phyloP scores from a whole-genome alignment of 768 basidiomycete species.

The Mycena chlorophos region DNA sequence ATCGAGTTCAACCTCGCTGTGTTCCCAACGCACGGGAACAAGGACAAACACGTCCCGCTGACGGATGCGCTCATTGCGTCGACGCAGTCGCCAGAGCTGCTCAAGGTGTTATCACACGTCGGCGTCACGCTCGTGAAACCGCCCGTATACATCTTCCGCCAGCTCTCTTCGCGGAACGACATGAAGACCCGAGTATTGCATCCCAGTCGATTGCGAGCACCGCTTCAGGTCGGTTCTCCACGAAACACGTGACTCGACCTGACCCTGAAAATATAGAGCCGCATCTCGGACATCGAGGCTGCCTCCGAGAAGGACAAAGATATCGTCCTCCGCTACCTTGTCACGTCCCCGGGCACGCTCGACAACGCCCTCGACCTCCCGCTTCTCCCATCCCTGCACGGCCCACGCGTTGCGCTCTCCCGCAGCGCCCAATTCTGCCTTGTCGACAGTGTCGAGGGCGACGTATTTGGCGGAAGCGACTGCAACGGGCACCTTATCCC shows the following conservation, averaged over 20 bases:
- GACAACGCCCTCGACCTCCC: conserved; percentile 15
- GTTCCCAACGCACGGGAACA: conserved; percentile 16
- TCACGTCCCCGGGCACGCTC: conserved; percentile 6
- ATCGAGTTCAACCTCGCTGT: conserved; percentile 9
- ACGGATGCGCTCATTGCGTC: conserved; percentile 15
- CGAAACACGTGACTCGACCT: neutral
- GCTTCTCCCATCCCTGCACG: conserved; percentile 16
- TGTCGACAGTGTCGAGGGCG: conserved; percentile 13
- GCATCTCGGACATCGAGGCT: neutral
- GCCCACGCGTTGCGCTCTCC: conserved; percentile 14
- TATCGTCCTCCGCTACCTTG: conserved; percentile 19
- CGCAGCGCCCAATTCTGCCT: neutral
- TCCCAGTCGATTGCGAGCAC: neutral
- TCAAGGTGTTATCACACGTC: conserved; percentile 12
- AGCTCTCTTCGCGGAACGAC: neutral
- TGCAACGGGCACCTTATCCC: conserved; percentile 14
- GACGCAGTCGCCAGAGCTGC: neutral
- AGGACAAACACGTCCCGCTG: conserved; percentile 24
- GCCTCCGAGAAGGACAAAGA: conserved; percentile 6
- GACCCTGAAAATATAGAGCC: neutral
- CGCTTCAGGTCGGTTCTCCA: conserved; percentile 12
- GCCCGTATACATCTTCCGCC: neutral
- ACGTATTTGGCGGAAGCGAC: conserved; percentile 13
- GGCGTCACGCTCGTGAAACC: conserved; percentile 12
- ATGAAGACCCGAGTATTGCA: neutral